Evolutionary conservation across 768 basidiomycete species (phyloP).

Genomic region (Collybiopsis confluens): DNA sequence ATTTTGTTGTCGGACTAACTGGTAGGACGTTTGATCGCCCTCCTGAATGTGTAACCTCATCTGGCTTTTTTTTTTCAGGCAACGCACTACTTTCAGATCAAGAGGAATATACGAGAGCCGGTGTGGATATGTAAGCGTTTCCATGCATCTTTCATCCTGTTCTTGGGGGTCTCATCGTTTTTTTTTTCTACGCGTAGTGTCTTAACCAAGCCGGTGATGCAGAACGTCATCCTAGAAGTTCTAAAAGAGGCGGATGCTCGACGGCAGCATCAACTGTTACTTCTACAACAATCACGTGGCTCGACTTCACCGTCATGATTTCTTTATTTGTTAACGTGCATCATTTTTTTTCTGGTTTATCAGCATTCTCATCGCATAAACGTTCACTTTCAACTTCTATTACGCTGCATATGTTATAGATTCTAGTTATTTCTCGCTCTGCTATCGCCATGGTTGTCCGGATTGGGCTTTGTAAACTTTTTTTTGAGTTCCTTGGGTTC

Average conservation of each 20-base stretch:
- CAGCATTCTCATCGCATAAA: no score
- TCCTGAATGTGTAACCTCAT: no score
- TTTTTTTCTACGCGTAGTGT: slow-evolving; percentile 38
- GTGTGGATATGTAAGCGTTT: slow-evolving; percentile 6
- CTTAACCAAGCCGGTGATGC: slow-evolving; percentile 76
- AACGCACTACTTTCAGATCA: slow-evolving; percentile 1
- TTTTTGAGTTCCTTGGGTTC: no score
- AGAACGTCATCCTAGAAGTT: slow-evolving; percentile 44
- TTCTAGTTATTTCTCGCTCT: no score
- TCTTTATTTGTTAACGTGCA: no score
- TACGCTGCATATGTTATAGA: no score
- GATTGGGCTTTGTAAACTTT: no score
- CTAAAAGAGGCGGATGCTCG: slow-evolving; percentile 41
- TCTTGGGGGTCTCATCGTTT: not conserved
- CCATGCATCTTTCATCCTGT: not conserved
- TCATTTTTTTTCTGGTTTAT: no score
- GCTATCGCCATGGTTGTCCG: no score
- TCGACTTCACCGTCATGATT: no score
- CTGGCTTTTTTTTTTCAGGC: not conserved
- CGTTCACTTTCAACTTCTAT: no score
- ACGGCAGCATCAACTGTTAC: slow-evolving; percentile 20
- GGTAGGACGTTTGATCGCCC: slow-evolving; percentile 28
- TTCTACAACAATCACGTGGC: not conserved
- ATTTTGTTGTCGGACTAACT: slow-evolving; percentile 64
- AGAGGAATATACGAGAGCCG: slow-evolving; percentile 3